These are phyloP conservation scores for Oldenlandia corymbosa DNA, from an alignment of 257 asterid genomes.

Conservation along the genomic window DNA sequence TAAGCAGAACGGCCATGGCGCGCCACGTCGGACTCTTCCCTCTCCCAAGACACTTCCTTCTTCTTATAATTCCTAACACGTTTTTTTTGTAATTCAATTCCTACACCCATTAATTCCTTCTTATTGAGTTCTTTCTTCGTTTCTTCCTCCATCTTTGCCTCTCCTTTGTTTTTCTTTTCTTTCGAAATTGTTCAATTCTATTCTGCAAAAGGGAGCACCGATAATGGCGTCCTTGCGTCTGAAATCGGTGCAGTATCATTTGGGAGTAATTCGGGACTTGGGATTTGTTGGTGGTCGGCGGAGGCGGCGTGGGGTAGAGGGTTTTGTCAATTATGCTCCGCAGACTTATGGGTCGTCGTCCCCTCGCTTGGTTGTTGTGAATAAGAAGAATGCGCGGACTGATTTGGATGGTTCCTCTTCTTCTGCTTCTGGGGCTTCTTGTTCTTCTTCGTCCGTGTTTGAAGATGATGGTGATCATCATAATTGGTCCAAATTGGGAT, in stretches of 20 bases:
- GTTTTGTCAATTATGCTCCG: slow-evolving; percentile 2
- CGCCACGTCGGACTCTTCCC: slow-evolving; percentile 18
- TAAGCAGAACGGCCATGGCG: slow-evolving; percentile 7
- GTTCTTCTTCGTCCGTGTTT: background rate
- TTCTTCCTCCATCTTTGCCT: background rate
- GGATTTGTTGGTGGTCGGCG: background rate
- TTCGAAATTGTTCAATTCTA: background rate
- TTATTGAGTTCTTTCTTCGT: no score
- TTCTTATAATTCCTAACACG: background rate
- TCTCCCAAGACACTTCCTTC: no score
- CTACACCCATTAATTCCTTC: background rate
- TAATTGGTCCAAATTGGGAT: background rate
- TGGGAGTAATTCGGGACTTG: background rate
- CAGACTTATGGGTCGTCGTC: background rate
- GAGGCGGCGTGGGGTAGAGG: background rate
- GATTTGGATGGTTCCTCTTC: no score
- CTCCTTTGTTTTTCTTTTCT: background rate
- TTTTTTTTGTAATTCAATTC: background rate
- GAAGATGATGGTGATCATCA: background rate
- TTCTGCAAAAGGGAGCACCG: background rate
- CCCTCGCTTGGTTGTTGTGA: slow-evolving; percentile 8
- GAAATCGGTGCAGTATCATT: background rate
- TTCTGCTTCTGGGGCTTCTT: background rate
- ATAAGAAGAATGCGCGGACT: background rate
- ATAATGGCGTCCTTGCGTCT: slow-evolving; percentile 14